phyloP scores from a whole-genome alignment of 2,329 filamentous ascomycete species.

The Graphiopsis chlorocephala region DNA sequence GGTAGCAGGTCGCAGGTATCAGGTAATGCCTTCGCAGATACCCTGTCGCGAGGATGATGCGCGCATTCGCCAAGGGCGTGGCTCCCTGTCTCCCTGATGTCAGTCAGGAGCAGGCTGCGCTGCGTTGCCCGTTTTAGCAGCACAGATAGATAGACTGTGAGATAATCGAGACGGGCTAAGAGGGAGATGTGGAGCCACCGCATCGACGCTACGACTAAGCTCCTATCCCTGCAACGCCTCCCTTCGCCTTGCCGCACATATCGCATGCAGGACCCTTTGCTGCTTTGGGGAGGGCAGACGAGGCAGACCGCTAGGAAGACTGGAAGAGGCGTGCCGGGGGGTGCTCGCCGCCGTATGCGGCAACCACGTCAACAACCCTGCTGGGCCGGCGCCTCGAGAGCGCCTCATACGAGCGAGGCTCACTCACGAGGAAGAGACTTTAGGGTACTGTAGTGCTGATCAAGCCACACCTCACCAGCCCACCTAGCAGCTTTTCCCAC shows the following conservation, averaged over 20 bases:
- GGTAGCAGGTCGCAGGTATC: background rate
- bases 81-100: background rate
- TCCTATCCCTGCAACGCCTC: conserved; percentile 11
- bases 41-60: conserved; percentile 6
- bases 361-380: conserved; percentile 4
- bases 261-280: background rate
- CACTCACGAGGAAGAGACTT: background rate
- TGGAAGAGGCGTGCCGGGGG: background rate
- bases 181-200: background rate
- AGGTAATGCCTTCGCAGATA: background rate
- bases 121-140: conserved; percentile 10
- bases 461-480: background rate
- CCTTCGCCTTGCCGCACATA: conserved; percentile 3
- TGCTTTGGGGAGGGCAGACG: background rate
- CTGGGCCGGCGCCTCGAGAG: background rate
- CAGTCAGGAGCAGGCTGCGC: conserved; percentile 5
- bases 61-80: conserved; percentile 9
- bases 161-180: conserved; percentile 12
- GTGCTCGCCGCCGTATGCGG: background rate
- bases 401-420: background rate
- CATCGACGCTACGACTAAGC: conserved; percentile 12
- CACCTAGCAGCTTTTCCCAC: background rate
- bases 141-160: background rate
- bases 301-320: conserved; percentile 6
- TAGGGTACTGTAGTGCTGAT: background rate